Conservation (phyloP, 441 rosid genomes). For the Lepidium campestre region DNA sequence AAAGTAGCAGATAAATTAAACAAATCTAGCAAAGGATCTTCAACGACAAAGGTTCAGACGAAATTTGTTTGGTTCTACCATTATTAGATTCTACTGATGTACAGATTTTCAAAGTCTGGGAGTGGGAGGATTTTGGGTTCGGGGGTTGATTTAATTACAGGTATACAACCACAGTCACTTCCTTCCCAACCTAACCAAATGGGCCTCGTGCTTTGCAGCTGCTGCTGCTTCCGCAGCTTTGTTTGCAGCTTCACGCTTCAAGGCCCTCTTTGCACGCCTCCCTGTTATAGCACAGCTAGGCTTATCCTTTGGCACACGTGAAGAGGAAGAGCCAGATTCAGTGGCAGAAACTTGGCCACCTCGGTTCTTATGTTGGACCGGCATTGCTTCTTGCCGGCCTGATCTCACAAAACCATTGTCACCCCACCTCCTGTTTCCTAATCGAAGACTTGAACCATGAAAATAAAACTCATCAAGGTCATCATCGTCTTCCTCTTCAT, state of each 20-base stretch:
- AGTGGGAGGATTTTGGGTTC: background rate
- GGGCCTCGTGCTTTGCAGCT: slow-evolving; percentile 72
- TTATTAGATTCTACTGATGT: slow-evolving; percentile 21
- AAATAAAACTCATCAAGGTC: slow-evolving; percentile 59
- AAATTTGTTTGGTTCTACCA: slow-evolving; percentile 2
- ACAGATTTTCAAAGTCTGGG: slow-evolving; percentile 14
- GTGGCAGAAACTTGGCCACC: slow-evolving; percentile 39
- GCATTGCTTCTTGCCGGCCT: slow-evolving; percentile 90
- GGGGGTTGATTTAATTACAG: slow-evolving; percentile 19
- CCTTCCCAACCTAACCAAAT: slow-evolving; percentile 55
- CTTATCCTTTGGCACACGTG: slow-evolving; percentile 52
- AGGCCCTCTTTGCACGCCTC: slow-evolving; percentile 82
- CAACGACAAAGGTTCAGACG: background rate
- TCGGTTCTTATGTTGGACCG: slow-evolving; percentile 31
- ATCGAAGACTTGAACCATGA: slow-evolving; percentile 43
- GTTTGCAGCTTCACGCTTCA: slow-evolving; percentile 95
- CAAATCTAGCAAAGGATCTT: background rate
- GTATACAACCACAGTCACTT: slow-evolving; percentile 17
- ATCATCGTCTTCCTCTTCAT: slow-evolving; percentile 50
- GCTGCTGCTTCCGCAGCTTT: slow-evolving; percentile 59
- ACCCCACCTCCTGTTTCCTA: slow-evolving; percentile 89
- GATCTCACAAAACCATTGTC: slow-evolving; percentile 82
- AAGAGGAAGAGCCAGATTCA: slow-evolving; percentile 34
- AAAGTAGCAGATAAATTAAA: background rate
- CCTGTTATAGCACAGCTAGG: slow-evolving; percentile 44